A percentile compares a stretch with the other conserved stretches of the same genome.
These are phyloP conservation scores for Porogramme epimiltina DNA, from an alignment of 1,284 basidiomycete genomes.

Conservation along the genomic window DNA sequence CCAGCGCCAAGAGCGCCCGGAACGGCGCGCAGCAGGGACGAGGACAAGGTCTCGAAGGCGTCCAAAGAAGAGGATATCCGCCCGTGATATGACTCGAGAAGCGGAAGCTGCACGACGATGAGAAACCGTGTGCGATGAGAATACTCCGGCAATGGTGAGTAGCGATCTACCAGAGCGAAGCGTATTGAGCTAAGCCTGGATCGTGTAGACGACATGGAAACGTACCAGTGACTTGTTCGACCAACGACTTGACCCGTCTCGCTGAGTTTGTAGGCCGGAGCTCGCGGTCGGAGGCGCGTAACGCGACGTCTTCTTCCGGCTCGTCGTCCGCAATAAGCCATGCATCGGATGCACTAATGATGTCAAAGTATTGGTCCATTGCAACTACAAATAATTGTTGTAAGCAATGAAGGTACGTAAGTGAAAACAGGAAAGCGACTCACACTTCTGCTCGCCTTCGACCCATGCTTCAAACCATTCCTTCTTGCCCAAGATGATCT, in stretches of 20 bases:
- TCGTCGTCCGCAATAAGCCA: slow-evolving; percentile 86
- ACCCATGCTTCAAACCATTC: slow-evolving; percentile 94
- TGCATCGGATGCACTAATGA: slow-evolving; percentile 80
- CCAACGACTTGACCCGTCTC: slow-evolving; percentile 76
- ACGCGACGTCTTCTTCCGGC: slow-evolving; percentile 46
- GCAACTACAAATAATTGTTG: slow-evolving; percentile 55
- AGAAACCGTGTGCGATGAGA: slow-evolving; percentile 84
- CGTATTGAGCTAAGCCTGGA: background rate
- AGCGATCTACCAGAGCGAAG: slow-evolving; percentile 64
- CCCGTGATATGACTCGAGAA: slow-evolving; percentile 76
- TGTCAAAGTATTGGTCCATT: slow-evolving; percentile 79
- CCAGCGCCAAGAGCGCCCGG: slow-evolving; percentile 80
- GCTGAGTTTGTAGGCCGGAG: slow-evolving; percentile 78
- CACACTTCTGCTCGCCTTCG: slow-evolving; percentile 84
- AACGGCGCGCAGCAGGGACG: slow-evolving; percentile 85
- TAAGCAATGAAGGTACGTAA: background rate
- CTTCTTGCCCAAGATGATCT: slow-evolving; percentile 78
- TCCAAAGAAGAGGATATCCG: slow-evolving; percentile 86
- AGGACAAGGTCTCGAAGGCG: slow-evolving; percentile 90
- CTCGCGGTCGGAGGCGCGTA: slow-evolving; percentile 37
- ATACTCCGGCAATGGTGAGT: slow-evolving; percentile 81
- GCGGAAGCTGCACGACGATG: slow-evolving; percentile 81
- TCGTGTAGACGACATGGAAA: slow-evolving; percentile 1
- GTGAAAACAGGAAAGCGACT: slow-evolving; percentile 31
- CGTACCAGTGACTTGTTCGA: slow-evolving; percentile 87